Conservation (phyloP, 2,329 filamentous ascomycete genomes). For the Trichophyton rubrum region DNA sequence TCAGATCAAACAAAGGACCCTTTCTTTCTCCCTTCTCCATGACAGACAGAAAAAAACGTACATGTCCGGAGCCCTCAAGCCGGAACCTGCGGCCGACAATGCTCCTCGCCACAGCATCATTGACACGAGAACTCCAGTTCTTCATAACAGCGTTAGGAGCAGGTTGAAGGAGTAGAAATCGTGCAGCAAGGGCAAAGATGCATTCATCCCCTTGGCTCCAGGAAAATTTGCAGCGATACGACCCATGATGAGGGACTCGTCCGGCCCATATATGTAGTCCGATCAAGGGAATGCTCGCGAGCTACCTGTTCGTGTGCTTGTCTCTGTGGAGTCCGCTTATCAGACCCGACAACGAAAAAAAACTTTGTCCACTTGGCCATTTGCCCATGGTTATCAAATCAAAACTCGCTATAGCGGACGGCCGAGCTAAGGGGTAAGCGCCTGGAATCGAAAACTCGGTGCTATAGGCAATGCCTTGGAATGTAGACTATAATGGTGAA, state of each 20-base stretch:
- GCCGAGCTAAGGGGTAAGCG: not conserved
- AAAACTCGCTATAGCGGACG: not conserved
- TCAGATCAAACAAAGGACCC: not conserved
- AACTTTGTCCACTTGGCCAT: not conserved
- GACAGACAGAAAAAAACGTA: conserved; percentile 32
- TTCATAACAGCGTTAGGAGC: conserved; percentile 3
- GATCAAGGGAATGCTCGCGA: not conserved
- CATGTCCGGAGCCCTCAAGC: conserved; percentile 71
- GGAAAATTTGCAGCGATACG: not conserved
- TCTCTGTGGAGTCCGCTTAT: not conserved
- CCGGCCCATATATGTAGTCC: not conserved
- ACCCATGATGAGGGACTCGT: not conserved
- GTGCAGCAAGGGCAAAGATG: not conserved
- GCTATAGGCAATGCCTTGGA: too few species aligned
- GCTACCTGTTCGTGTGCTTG: not conserved
- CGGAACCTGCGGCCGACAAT: conserved; percentile 61
- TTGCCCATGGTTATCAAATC: not conserved
- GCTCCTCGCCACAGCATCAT: conserved; percentile 50
- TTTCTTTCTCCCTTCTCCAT: not conserved
- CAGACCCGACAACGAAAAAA: not conserved
- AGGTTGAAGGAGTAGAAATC: too few species aligned
- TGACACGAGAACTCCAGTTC: conserved; percentile 39
- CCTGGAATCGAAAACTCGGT: too few species aligned
- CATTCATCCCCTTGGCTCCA: not conserved
- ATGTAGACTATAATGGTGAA: too few species aligned